Evolutionary conservation across 23 red algal genomes (phyloP).

Genomic region (Chondrus crispus): DNA sequence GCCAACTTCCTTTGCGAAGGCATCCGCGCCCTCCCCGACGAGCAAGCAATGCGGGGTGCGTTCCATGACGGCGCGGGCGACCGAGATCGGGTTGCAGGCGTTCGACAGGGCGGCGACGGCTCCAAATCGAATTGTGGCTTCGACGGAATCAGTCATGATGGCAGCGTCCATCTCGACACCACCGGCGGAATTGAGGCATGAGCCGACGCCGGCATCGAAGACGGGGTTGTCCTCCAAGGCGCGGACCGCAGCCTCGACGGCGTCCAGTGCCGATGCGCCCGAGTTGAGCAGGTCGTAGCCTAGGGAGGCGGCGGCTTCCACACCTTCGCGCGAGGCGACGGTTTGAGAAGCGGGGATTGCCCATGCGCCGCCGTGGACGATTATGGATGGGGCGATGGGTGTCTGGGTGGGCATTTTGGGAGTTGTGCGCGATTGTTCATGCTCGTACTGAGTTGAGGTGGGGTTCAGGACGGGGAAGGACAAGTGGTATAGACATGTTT

Average conservation of each 20-base stretch:
- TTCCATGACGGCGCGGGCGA: constrained; percentile 84
- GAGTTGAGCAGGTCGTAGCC: constrained; percentile 36
- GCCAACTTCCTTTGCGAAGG: constrained; percentile 62
- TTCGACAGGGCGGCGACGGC: constrained; percentile 77
- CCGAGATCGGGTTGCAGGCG: constrained; percentile 60
- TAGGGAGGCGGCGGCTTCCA: constrained; percentile 34
- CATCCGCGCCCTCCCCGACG: constrained; percentile 75
- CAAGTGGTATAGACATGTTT: no score
- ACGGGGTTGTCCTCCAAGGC: constrained; percentile 73
- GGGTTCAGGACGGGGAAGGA: no score
- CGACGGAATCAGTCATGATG: constrained; percentile 56
- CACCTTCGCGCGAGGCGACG: constrained; percentile 30
- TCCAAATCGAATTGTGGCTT: not conserved
- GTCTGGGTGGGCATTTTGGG: no score
- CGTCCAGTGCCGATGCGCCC: constrained; percentile 31
- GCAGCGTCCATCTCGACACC: constrained; percentile 87
- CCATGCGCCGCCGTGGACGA: constrained; percentile 85
- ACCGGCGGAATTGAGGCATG: constrained; percentile 69
- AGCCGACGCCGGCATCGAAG: constrained; percentile 89
- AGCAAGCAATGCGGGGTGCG: constrained; percentile 84
- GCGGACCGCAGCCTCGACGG: constrained; percentile 87
- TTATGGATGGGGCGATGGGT: constrained; percentile 12
- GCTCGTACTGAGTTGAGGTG: no score
- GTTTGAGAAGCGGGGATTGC: constrained; percentile 50
- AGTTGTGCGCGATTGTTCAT: no score